These are phyloP conservation scores for Kurtzmaniella quercitrusa DNA, from an alignment of 1,139 yeast genomes.

Conservation along the genomic window DNA sequence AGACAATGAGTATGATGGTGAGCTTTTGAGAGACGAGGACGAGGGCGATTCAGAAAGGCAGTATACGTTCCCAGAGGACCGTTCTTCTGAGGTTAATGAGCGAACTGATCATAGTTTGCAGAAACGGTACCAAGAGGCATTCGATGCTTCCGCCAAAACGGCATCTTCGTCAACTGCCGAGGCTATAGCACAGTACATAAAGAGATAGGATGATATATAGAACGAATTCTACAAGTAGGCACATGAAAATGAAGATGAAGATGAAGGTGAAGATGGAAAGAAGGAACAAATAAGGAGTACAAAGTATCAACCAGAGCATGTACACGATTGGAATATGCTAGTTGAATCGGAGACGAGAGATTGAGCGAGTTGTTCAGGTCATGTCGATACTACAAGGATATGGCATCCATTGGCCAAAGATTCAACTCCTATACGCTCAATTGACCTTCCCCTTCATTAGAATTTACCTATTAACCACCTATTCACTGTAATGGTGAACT, in stretches of 20 bases:
- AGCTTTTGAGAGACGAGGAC: slow-evolving; percentile 61
- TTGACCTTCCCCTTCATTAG: too few species aligned
- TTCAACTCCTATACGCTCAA: too few species aligned
- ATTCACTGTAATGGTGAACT: too few species aligned
- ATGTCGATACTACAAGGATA: too few species aligned
- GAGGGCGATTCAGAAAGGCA: slow-evolving; percentile 65
- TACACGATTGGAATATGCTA: too few species aligned
- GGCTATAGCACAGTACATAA: slow-evolving; percentile 63
- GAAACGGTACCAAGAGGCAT: slow-evolving; percentile 67
- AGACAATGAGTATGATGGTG: slow-evolving; percentile 56
- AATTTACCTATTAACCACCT: too few species aligned
- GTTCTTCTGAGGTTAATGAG: slow-evolving; percentile 56
- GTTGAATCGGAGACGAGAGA: too few species aligned
- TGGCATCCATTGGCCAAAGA: too few species aligned
- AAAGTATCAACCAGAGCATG: too few species aligned
- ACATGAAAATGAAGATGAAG: not conserved
- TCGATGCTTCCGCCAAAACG: slow-evolving; percentile 57
- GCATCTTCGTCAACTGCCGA: slow-evolving; percentile 67
- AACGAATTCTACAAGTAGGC: not conserved
- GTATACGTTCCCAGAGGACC: slow-evolving; percentile 72
- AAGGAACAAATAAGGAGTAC: slow-evolving; percentile 5
- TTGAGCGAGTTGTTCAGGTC: too few species aligned
- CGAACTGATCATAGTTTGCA: slow-evolving; percentile 53
- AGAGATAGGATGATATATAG: slow-evolving; percentile 12
- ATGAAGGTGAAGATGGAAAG: not conserved